Base-by-base conservation (phyloP, 2,329 filamentous ascomycete genomes). In the Ilyonectria robusta region DNA sequence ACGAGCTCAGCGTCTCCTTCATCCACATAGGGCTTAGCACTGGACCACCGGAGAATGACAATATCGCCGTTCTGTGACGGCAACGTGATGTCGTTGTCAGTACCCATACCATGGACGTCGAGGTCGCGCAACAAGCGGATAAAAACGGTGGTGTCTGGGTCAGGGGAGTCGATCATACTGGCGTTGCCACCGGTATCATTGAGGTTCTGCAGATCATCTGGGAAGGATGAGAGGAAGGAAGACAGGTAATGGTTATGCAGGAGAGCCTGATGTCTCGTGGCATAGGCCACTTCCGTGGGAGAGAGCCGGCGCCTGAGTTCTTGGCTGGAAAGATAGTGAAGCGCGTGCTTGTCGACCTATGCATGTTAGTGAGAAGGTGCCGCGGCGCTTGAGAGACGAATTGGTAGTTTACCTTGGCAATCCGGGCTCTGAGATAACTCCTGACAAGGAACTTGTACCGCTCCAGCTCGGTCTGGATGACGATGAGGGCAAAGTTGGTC, bases 381-480 rank as follows among this genome's bases (percentile, higher is more conserved):
- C 10, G 40, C 3, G 9, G 33, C 21, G 13, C 31, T 29, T 19
- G 31, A 15, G n/a, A 15, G 50, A 31, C 4, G 8, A 11, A 31
- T 11, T 17, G 31, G 21, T 7, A 6, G 75, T 66, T 68, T 83
- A 94, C 93, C 88, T 99, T 98, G 60, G 93, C 90, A 64, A 98
- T 91, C n/a, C 96, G 88, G 10, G 93, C 91, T 59, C 97, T 88
- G 62, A 99, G 82, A 71, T 95, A 92, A 71, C 93, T 92, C 67
- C 96, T 88, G 19, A 98, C 88, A 23, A 99, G 86, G 77, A 94
- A 99, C 83, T 97, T 97, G 82, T 93, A 97, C 51, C 96, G 88
- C 80, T 98, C 95, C 61, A 99, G 88, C 83, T 99, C 96, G 7
- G 97, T 98, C 84, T 99, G 96, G 61, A 98, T 91, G 69, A 99